Conservation (phyloP, 2,329 filamentous ascomycete species). For the Fusarium sulawesiense region DNA sequence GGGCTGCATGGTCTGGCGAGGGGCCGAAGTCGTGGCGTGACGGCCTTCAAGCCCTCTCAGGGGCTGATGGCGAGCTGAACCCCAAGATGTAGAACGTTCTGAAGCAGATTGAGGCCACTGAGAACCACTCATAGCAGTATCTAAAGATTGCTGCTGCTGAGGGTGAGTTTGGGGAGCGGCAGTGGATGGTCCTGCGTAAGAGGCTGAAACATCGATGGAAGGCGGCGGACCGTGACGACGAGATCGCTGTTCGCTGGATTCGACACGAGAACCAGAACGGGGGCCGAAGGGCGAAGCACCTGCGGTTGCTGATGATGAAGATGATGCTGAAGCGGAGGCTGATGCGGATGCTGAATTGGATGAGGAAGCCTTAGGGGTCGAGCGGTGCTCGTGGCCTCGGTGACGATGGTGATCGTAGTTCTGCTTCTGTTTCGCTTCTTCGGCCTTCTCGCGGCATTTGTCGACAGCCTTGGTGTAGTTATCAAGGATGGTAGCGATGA, state of each 20-base stretch:
- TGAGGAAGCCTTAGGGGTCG: constrained; percentile 57
- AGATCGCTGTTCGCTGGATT: constrained; percentile 69
- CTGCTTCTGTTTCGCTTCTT: constrained; percentile 81
- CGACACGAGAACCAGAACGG: constrained; percentile 61
- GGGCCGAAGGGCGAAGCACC: constrained; percentile 59
- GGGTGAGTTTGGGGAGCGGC: constrained; percentile 37
- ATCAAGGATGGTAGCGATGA: constrained; percentile 97
- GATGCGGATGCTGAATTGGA: constrained; percentile 43
- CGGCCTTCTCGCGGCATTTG: constrained; percentile 86
- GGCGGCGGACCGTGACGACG: constrained; percentile 86
- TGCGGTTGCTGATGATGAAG: constrained; percentile 34
- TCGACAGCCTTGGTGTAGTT: constrained; percentile 98
- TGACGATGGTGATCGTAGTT: constrained; percentile 65
- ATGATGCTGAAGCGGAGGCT: constrained; percentile 53
- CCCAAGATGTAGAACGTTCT: constrained; percentile 41
- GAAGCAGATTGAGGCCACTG: constrained; percentile 41
- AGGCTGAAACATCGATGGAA: constrained; percentile 65
- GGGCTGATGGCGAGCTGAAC: constrained; percentile 60
- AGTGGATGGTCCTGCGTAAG: constrained; percentile 55
- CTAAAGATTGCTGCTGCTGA: constrained; percentile 39
- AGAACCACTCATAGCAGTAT: constrained; percentile 39
- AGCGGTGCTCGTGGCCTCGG: constrained; percentile 61
- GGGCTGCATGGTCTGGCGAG: constrained; percentile 67
- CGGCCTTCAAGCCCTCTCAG: constrained; percentile 64
- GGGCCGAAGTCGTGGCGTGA: constrained; percentile 61